Evolutionary conservation across 371 early-diverging fungal species (phyloP).

Genomic region (Dichotomocladium elegans): DNA sequence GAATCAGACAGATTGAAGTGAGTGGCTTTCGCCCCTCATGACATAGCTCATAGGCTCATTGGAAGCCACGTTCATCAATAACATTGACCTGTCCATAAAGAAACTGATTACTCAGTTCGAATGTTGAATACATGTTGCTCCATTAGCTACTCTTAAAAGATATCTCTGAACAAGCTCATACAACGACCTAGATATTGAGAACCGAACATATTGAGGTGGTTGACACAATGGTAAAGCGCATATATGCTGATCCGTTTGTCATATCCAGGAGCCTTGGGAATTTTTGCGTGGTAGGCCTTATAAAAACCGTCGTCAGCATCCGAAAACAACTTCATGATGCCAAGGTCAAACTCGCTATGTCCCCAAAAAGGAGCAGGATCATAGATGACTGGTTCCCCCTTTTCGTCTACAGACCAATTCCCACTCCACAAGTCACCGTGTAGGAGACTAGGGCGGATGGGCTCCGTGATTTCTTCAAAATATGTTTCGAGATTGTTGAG

Average conservation of each 20-base stretch:
- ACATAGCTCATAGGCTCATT: too few species aligned
- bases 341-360: slow-evolving; percentile 9
- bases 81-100: too few species aligned
- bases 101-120: too few species aligned
- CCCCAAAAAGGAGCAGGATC: slow-evolving; percentile 13
- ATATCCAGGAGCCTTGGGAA: slow-evolving; percentile 10
- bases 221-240: slow-evolving; percentile 9
- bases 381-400: slow-evolving; percentile 10
- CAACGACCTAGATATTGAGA: slow-evolving; percentile 6
- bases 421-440: slow-evolving; percentile 17
- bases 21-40: too few species aligned
- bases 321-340: slow-evolving; percentile 13
- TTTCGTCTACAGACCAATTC: slow-evolving; percentile 8
- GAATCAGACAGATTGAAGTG: too few species aligned
- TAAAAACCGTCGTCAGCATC: slow-evolving; percentile 6
- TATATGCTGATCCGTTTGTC: slow-evolving; percentile 10
- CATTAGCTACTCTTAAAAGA: neutral
- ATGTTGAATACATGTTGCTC: too few species aligned
- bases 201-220: slow-evolving; percentile 18
- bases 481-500: slow-evolving; percentile 4
- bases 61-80: too few species aligned
- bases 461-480: slow-evolving; percentile 6
- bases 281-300: slow-evolving; percentile 10
- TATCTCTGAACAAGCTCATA: slow-evolving; percentile 1
- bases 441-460: slow-evolving; percentile 4